These are phyloP conservation scores for Kazachstania taianensis DNA, from an alignment of 805 yeast species.

Conservation along the genomic window DNA sequence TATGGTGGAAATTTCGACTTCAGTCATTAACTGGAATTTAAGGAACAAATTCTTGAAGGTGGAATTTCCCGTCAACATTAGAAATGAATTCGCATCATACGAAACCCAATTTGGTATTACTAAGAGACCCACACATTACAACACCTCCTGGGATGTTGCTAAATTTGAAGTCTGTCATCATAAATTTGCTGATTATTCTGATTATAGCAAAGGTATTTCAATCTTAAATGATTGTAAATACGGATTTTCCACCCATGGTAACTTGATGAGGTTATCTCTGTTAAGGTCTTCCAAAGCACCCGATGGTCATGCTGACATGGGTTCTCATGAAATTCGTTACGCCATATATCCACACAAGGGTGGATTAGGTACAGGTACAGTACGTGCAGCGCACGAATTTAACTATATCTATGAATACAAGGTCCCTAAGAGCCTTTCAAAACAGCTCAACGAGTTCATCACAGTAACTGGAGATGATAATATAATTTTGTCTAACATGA, in stretches of 20 bases:
- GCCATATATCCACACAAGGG: conserved; percentile 81
- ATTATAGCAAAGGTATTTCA: conserved; percentile 76
- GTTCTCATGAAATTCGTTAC: conserved; percentile 69
- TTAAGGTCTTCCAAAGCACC: conserved; percentile 91
- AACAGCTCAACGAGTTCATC: conserved; percentile 25
- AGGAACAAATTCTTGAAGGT: conserved; percentile 82
- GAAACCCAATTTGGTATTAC: conserved; percentile 94
- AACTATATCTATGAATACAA: conserved; percentile 40
- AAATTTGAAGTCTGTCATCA: conserved; percentile 94
- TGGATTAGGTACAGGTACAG: conserved; percentile 49
- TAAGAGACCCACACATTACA: conserved; percentile 86
- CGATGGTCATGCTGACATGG: conserved; percentile 92
- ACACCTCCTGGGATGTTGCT: conserved; percentile 94
- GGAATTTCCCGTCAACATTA: conserved; percentile 84
- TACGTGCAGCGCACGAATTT: conserved; percentile 68
- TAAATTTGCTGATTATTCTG: conserved; percentile 87
- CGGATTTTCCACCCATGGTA: conserved; percentile 93
- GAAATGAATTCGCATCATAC: conserved; percentile 67
- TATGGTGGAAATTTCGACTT: conserved; percentile 41
- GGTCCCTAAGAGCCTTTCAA: conserved; percentile 11
- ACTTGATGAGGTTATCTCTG: conserved; percentile 73
- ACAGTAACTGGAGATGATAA: conserved; percentile 41
- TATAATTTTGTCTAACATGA: conserved; percentile 63
- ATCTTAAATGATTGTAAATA: conserved; percentile 77
- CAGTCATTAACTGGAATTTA: conserved; percentile 76